Evolutionary conservation across 768 basidiomycete genomes (phyloP), one percentile per base, ranked within the genome.

Genomic region (Coprinopsis sp.): DNA sequence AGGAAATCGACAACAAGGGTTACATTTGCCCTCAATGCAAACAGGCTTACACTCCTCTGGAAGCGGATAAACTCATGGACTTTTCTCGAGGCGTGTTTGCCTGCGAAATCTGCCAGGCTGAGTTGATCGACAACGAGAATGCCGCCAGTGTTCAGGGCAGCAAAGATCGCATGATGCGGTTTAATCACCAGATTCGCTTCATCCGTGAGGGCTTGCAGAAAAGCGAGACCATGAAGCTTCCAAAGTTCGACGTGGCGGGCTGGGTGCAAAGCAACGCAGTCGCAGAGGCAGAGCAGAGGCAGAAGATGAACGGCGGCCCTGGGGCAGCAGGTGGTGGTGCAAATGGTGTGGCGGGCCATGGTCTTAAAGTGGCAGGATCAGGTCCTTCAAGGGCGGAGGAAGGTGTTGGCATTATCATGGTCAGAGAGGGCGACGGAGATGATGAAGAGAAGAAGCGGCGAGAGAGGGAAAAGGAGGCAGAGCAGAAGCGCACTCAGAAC

Each of bases 1-100:
- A 97, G 94, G 92, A 97, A 70, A 81, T 96, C 51, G 91, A 94
- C 52, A 91, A 93, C 62, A 91, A 95, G 66, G 96, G 95, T n/a
- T 98, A 96, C 64, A 83, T 94, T 49, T 99, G 95, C 64, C 86
- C 92, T 2, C 79, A 82, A 54, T 97, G 94, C 71, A 78, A 79
- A 49, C 82, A 82, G 57, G 80, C 82, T 1, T 99, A 91, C 64
- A 78, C 86, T 1, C 82, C 91, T 0, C 72, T 99, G 12, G 92
- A 98, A 51, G 87, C 84, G 39, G 83, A 88, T 66, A 82, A 78
- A 53, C 72, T 97, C 39, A 83, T 91, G 73, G 87, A 93, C 63
- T 81, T 81, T 51, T 38, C 61, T 28, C 72, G 70, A 19, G 80
- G 80, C 45, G 67, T 77, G 6, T 81, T 98, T 54, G 72, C 82